phyloP scores from a whole-genome alignment of 768 basidiomycete genomes.

The Coprinellus aureogranulatus region DNA sequence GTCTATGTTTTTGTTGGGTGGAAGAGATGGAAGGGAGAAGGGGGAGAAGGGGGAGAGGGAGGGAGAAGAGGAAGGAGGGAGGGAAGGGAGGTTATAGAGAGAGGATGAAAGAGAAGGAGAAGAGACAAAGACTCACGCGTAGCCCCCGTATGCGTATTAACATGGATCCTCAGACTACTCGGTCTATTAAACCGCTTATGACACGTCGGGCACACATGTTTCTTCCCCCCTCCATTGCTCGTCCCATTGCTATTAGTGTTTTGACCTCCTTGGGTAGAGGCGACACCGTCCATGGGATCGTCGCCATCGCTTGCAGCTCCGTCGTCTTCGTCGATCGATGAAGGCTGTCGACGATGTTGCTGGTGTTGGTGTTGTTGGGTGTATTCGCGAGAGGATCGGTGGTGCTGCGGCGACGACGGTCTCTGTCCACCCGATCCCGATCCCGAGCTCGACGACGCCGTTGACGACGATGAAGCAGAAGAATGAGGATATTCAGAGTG shows the following conservation, averaged over 20 bases:
- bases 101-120: not conserved
- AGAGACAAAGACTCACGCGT: constrained; percentile 54
- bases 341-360: constrained; percentile 8
- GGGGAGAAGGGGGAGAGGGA: not conserved
- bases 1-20: not conserved
- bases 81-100: not conserved
- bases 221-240: too few relatives aligned
- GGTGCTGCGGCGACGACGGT: too few relatives aligned
- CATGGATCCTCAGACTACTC: constrained; percentile 62
- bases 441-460: too few relatives aligned
- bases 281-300: not conserved
- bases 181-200: constrained; percentile 67
- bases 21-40: constrained; percentile 1
- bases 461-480: too few relatives aligned
- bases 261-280: too few relatives aligned
- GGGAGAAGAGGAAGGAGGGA: not conserved
- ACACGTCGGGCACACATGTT: constrained; percentile 54
- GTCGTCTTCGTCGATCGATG: too few relatives aligned
- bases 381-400: too few relatives aligned
- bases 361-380: constrained; percentile 19
- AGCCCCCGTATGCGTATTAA: constrained; percentile 67
- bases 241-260: too few relatives aligned
- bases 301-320: constrained; percentile 7
- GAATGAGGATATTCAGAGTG: too few relatives aligned
- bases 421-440: too few relatives aligned